Evolutionary conservation across 352 stramenopile species (phyloP).

Genomic region (Achlya hypogyna): DNA sequence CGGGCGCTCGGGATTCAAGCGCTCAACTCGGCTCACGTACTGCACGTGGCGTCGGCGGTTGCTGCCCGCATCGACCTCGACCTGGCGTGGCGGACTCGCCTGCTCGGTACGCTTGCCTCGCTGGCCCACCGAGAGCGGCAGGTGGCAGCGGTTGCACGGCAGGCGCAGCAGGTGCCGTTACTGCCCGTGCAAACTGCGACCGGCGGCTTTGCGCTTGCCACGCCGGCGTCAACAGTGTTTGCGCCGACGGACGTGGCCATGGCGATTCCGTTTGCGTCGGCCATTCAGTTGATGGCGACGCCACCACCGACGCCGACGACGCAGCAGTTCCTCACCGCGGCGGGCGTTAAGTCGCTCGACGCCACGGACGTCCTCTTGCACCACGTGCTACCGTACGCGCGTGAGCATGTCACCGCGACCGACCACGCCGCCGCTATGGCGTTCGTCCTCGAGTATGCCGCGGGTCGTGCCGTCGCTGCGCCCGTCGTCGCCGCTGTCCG

Average conservation of each 20-base stretch:
- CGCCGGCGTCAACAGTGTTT: not conserved
- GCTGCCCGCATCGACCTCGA: not conserved
- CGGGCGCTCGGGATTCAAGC: slow-evolving; percentile 2
- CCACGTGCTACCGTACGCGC: slow-evolving; percentile 46
- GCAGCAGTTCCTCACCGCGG: slow-evolving; percentile 41
- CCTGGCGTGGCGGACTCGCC: not conserved
- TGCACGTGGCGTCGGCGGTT: not conserved
- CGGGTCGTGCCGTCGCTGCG: not conserved
- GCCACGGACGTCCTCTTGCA: slow-evolving; percentile 64
- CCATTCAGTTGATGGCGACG: slow-evolving; percentile 4
- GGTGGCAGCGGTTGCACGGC: not conserved
- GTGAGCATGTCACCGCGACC: not conserved
- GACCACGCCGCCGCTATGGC: slow-evolving; percentile 21
- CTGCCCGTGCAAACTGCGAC: not conserved
- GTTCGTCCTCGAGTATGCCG: not conserved
- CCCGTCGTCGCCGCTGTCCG: slow-evolving; percentile 5
- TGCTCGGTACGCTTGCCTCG: not conserved
- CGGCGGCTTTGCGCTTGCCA: not conserved
- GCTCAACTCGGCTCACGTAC: not conserved
- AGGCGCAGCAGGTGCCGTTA: not conserved
- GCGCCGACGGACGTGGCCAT: not conserved
- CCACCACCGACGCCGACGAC: slow-evolving; percentile 2
- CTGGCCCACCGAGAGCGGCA: not conserved
- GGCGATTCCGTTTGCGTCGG: not conserved
- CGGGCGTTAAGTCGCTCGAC: slow-evolving; percentile 51